Base-by-base conservation (phyloP, 805 yeast species). In the Wickerhamiella sergipiensis region DNA sequence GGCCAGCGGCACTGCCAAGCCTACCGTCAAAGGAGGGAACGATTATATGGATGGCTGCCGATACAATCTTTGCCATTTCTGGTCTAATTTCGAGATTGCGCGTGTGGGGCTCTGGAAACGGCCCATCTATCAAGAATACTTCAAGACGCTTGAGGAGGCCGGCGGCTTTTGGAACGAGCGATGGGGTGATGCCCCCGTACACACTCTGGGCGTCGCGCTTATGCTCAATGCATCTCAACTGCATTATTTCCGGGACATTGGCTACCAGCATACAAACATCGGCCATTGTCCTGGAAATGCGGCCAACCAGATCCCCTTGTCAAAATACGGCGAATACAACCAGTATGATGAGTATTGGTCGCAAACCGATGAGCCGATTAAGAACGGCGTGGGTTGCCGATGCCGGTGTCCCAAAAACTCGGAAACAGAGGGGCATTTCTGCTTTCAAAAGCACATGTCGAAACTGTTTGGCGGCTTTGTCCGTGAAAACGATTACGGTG, bases 111-210 rank as follows among this genome's bases (percentile, higher is more conserved):
- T 89, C 18, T 89, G 86, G 71, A 71, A 75, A 43, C 78, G 84
- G 21, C 73, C 76, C 5, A 64, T 72, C 19, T 92, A 90, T 66
- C 73, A 78, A 47, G 71, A 71, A 23, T 89, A 81, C 64, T 86
- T 85, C 64, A 68, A 79, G 40, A 76, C 71, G 57, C 66, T 90
- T 47, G 97, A 92, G 51, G 47, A 65, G 7, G 69, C 79, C 3
- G 86, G 89, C 10, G 97, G 97, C 0, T 89, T 90, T 62, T 88
- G 80, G 74, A 74, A 76, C 50, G 96, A 92, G 64, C 71, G 98
- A 61, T 90, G 97, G 97, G 97, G 97, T 1, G 97, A 90, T 71
- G 96, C 97, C 0, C 95, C 97, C 0, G 80, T 90, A 4, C 97
- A 88, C 64, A 82, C 96, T 0, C 66, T 92, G 21, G 97, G 94